Evolutionary conservation across 805 yeast genomes (phyloP).

Genomic region (Saccharomycopsis schoenii): DNA sequence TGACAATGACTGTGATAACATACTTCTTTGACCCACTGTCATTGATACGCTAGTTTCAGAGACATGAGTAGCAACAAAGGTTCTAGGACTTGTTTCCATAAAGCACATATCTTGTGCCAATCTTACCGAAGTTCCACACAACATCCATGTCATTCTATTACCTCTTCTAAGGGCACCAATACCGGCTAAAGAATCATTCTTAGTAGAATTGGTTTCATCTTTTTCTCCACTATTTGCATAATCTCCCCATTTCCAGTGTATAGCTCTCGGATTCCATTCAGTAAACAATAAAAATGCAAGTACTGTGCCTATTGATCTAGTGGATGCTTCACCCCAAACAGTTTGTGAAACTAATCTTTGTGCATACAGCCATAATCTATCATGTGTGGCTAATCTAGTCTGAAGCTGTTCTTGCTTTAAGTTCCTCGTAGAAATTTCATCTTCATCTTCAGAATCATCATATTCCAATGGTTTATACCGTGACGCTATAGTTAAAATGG

Average conservation of each 20-base stretch:
- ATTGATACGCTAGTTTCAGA: constrained; percentile 78
- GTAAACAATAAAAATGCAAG: constrained; percentile 76
- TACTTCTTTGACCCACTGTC: constrained; percentile 69
- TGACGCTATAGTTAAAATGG: constrained; percentile 71
- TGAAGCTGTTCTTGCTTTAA: background rate
- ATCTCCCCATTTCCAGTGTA: constrained; percentile 81
- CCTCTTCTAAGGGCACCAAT: constrained; percentile 78
- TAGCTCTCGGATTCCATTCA: constrained; percentile 94
- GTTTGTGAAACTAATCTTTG: constrained; percentile 75
- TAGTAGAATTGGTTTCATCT: background rate
- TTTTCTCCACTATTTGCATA: constrained; percentile 47
- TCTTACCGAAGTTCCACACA: constrained; percentile 78
- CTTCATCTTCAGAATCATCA: constrained; percentile 1
- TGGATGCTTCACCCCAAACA: constrained; percentile 90
- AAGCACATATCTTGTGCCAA: constrained; percentile 81
- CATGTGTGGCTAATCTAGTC: constrained; percentile 55
- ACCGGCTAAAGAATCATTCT: constrained; percentile 47
- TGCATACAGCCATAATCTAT: constrained; percentile 73
- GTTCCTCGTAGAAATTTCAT: background rate
- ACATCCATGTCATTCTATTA: constrained; percentile 90
- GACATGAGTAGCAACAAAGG: constrained; percentile 74
- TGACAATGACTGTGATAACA: constrained; percentile 61
- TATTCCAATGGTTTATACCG: constrained; percentile 54
- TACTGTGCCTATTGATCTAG: constrained; percentile 79
- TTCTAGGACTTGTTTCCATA: constrained; percentile 60